Evolutionary conservation across 2,329 filamentous ascomycete species (phyloP).

Genomic region (Colletotrichum trifolii): DNA sequence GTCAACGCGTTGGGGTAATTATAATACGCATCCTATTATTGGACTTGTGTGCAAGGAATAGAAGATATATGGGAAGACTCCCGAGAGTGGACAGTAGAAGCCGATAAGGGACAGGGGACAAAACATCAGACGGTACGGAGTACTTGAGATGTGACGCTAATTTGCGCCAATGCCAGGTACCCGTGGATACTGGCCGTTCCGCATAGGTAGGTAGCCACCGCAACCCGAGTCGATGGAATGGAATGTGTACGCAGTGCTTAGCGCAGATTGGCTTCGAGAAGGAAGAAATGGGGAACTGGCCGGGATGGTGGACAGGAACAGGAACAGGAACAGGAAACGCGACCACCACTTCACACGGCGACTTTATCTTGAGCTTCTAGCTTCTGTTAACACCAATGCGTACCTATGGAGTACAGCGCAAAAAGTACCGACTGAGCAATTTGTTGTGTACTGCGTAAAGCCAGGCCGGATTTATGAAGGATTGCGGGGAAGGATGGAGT

Average conservation of each 20-base stretch:
- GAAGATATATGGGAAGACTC: constrained; percentile 24
- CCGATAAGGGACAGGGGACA: not conserved
- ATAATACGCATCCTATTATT: constrained; percentile 10
- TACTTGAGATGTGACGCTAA: not conserved
- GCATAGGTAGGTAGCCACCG: not conserved
- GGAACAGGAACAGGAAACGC: not conserved
- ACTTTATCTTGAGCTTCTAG: too few relatives aligned
- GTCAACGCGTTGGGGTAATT: constrained; percentile 8
- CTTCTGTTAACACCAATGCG: too few relatives aligned
- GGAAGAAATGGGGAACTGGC: constrained; percentile 31
- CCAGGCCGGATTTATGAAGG: constrained; percentile 11
- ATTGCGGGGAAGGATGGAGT: constrained; percentile 31
- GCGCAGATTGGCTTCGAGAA: constrained; percentile 25
- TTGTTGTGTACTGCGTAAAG: too few relatives aligned
- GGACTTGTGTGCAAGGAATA: constrained; percentile 24
- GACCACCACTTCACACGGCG: not conserved
- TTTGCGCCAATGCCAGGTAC: not conserved
- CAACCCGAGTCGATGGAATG: constrained; percentile 16
- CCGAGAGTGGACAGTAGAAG: constrained; percentile 12
- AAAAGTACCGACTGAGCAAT: too few relatives aligned
- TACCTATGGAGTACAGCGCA: too few relatives aligned
- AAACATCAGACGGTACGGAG: constrained; percentile 28
- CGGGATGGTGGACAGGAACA: constrained; percentile 13
- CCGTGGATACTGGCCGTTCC: not conserved
- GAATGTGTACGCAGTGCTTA: too few relatives aligned